phyloP scores from a whole-genome alignment of 805 yeast genomes.

The Candida ponderosae region DNA sequence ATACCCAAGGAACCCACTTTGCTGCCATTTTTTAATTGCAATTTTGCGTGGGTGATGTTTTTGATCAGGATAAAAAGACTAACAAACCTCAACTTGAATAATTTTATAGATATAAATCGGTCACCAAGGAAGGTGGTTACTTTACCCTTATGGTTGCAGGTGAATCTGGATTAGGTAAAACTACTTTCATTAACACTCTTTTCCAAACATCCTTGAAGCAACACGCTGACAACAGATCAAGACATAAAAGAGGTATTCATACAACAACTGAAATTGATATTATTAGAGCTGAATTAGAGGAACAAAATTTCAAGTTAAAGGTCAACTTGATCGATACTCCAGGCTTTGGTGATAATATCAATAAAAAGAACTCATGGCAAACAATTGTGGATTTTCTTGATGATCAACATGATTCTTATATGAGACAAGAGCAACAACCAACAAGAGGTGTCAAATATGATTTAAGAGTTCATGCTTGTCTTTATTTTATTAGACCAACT shows the following conservation, averaged over 20 bases:
- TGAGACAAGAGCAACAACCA: constrained; percentile 95
- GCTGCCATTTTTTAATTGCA: too few species aligned
- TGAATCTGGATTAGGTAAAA: constrained; percentile 86
- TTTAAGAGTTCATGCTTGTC: constrained; percentile 82
- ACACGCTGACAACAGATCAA: constrained; percentile 30
- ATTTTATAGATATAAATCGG: constrained; percentile 54
- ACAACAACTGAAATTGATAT: constrained; percentile 76
- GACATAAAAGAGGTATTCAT: constrained; percentile 50
- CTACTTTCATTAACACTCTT: constrained; percentile 83
- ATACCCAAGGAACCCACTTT: not conserved
- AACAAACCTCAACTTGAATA: constrained; percentile 4
- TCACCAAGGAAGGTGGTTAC: constrained; percentile 66
- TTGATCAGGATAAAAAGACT: too few species aligned
- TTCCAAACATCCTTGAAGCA: constrained; percentile 69
- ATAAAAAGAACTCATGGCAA: constrained; percentile 80
- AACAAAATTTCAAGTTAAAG: constrained; percentile 69
- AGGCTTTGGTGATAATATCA: constrained; percentile 87
- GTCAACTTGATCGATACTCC: constrained; percentile 87
- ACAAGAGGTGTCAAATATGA: constrained; percentile 58
- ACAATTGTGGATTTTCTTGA: constrained; percentile 84
- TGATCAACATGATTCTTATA: constrained; percentile 80
- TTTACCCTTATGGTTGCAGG: constrained; percentile 85
- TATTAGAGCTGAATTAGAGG: constrained; percentile 73
- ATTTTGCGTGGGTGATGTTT: not conserved
- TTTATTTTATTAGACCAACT: constrained; percentile 86